Base-by-base conservation (phyloP, 1,284 basidiomycete genomes). In the Dichomitus squalens region DNA sequence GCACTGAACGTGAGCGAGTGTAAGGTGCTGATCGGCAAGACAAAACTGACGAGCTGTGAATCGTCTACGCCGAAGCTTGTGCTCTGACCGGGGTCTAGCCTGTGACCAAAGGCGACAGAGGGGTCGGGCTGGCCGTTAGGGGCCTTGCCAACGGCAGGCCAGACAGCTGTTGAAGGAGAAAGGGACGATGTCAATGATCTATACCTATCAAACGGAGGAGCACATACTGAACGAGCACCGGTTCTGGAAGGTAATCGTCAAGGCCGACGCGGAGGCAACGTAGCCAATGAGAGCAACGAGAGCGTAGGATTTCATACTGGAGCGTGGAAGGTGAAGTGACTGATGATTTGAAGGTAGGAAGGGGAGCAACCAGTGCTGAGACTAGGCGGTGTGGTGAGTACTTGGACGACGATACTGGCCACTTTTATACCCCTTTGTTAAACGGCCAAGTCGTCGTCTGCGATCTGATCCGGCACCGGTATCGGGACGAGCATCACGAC, bases 181-280 rank as follows among this genome's bases (percentile, higher is more conserved):
- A 7, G 3, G 8, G 23, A 27, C 7, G 29, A 7, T 20, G n/a
- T 46, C n/a, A 46, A 31, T 9, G 1, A 9, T 29, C n/a, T 31
- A 29, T 20, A 11, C 6, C 5, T 18, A 25, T 9, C 29, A 31
- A 18, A 4, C 16, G n/a, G 8, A 20, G 29, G 11, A 20, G n/a
- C 25, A 7, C 44, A n/a, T n/a, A 46, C 44, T 46, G 44, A 46
- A 46, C 16, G 18, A 18, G 44, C 44, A 46, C 44, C 29, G 27
- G 44, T 46, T 46, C n/a, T 46, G 44, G 29, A 46, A 46, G 12
- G 27, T 46, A 25, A 46, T 46, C 29, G 44, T 46, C 25, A 46
- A 46, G 29, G 44, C 44, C 16, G 44, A 46, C 25, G 44, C 44
- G 18, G 44, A 46, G 44, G 44, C 44, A 25, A 18, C 44, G 44